Conservation (phyloP, 345 rosid genomes). For the Zanthoxylum bungeanum region DNA sequence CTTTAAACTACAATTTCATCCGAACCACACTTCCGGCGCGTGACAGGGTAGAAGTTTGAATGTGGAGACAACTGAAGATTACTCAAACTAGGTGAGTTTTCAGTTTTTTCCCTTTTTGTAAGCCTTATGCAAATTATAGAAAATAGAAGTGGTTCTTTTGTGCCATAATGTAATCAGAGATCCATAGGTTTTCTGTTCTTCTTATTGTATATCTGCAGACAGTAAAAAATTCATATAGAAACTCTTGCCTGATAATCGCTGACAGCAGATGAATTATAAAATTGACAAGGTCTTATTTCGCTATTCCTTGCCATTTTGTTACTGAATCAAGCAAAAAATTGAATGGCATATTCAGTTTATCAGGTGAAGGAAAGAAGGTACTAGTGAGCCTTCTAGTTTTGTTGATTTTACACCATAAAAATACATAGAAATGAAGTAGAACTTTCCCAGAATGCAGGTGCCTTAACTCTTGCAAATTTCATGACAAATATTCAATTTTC, state of each 20-base stretch:
- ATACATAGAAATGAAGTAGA: no score
- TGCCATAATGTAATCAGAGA: conserved; percentile 20
- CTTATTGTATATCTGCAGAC: conserved; percentile 2
- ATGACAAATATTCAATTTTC: background rate
- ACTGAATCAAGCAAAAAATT: background rate
- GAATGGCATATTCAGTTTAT: no score
- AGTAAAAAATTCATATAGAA: conserved; percentile 11
- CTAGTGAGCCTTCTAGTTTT: background rate
- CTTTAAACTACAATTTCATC: no score
- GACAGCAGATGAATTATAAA: background rate
- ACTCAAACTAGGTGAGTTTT: background rate
- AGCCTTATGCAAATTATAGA: conserved; percentile 24
- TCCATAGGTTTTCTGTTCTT: conserved; percentile 15
- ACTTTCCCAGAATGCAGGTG: background rate
- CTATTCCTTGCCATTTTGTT: background rate
- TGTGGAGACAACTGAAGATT: background rate
- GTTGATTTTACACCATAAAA: no score
- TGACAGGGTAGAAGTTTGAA: conserved; percentile 10
- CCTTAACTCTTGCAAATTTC: background rate
- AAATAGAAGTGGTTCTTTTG: conserved; percentile 20
- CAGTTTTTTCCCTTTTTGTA: conserved; percentile 9
- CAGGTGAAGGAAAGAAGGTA: no score
- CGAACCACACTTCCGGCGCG: no score
- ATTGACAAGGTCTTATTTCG: background rate
- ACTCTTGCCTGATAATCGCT: conserved; percentile 15